phyloP scores from a whole-genome alignment of 1,139 yeast genomes.

The Yamadazyma epiphylla region DNA sequence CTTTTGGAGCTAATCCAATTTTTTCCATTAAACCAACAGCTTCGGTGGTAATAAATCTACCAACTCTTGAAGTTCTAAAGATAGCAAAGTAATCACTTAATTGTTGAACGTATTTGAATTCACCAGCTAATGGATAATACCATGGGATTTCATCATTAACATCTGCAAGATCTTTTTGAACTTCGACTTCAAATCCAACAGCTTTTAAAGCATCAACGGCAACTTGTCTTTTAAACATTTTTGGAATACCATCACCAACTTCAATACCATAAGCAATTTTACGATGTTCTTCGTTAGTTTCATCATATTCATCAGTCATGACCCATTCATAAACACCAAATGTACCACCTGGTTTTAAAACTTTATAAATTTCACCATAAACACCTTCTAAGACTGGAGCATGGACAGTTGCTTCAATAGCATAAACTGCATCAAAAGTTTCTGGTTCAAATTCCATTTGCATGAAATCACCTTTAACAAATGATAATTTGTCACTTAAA shows the following conservation, averaged over 20 bases:
- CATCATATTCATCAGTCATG: slow-evolving; percentile 92
- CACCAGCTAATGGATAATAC: slow-evolving; percentile 97
- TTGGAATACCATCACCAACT: slow-evolving; percentile 98
- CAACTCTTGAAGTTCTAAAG: slow-evolving; percentile 83
- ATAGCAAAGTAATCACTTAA: slow-evolving; percentile 76
- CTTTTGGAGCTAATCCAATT: slow-evolving; percentile 88
- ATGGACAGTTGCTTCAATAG: slow-evolving; percentile 98
- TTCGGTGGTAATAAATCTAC: slow-evolving; percentile 81
- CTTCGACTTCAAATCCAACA: slow-evolving; percentile 83
- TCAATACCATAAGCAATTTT: slow-evolving; percentile 96
- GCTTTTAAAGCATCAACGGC: slow-evolving; percentile 82
- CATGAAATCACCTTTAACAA: slow-evolving; percentile 98
- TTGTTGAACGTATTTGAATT: slow-evolving; percentile 81
- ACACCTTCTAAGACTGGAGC: slow-evolving; percentile 98
- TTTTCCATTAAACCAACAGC: slow-evolving; percentile 78
- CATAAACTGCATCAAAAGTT: slow-evolving; percentile 93
- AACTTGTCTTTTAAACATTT: slow-evolving; percentile 83
- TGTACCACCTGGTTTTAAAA: slow-evolving; percentile 90
- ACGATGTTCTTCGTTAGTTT: slow-evolving; percentile 82
- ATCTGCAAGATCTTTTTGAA: slow-evolving; percentile 80
- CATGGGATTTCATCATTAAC: slow-evolving; percentile 86
- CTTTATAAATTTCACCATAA: slow-evolving; percentile 90
- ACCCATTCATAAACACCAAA: slow-evolving; percentile 99
- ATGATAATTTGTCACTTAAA: slow-evolving; percentile 69
- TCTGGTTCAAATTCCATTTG: slow-evolving; percentile 94